These are phyloP conservation scores for Cytospora schulzeri DNA, from an alignment of 2,329 filamentous ascomycete species.

Conservation along the genomic window DNA sequence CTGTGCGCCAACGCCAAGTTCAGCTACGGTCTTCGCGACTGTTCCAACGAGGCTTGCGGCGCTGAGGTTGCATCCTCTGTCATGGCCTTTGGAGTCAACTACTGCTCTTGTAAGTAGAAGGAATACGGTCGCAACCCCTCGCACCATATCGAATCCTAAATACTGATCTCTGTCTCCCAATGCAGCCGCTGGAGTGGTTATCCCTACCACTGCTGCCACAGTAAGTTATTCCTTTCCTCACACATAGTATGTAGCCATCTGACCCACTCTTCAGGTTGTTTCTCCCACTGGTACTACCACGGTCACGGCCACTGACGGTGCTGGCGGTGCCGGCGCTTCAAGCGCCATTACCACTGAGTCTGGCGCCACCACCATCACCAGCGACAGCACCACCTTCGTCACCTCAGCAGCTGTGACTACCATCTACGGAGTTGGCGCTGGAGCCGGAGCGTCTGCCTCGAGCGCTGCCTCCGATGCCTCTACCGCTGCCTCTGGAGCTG, in stretches of 20 bases:
- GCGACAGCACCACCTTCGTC: constrained; percentile 39
- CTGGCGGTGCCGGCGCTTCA: constrained; percentile 22
- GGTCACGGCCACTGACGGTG: constrained; percentile 29
- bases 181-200: constrained; percentile 39
- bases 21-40: constrained; percentile 54
- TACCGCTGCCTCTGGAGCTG: constrained; percentile 26
- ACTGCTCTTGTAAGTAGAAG: constrained; percentile 43
- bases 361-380: constrained; percentile 40
- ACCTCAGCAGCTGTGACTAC: constrained; percentile 43
- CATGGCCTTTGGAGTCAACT: constrained; percentile 42
- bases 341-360: constrained; percentile 41
- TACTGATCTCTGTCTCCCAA: constrained; percentile 28
- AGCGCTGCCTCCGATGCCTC: constrained; percentile 28
- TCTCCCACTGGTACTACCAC: constrained; percentile 27
- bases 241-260: neutral
- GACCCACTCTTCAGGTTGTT: neutral
- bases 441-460: constrained; percentile 30
- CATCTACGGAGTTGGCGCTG: constrained; percentile 33
- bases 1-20: constrained; percentile 52
- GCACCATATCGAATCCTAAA: neutral
- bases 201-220: constrained; percentile 36
- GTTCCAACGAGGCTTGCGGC: constrained; percentile 47
- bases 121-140: neutral
- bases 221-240: constrained; percentile 27
- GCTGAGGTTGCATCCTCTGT: constrained; percentile 39